Base-by-base conservation (phyloP, 1,139 yeast species). In the Kurtzmaniella quercitrusa region DNA sequence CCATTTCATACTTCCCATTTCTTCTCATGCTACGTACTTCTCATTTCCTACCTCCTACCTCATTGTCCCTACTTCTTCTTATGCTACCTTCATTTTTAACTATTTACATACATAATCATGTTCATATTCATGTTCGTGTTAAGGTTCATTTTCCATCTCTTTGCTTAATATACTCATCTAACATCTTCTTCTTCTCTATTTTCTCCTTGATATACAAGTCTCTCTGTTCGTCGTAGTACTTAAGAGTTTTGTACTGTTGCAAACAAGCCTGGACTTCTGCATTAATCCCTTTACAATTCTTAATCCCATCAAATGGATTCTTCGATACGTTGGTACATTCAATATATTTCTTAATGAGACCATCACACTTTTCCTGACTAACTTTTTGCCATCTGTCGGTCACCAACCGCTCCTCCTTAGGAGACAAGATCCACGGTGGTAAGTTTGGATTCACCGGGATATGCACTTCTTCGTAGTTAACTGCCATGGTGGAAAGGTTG, bases 351-450 rank as follows among this genome's bases (percentile, higher is more conserved):
- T 71, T 72, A 41, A 86, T 89, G 46, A 74, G 68, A 33, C 75
- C 82, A 54, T 84, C 90, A 62, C 97, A 90, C 49, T 69, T 66
- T 41, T 76, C 73, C 66, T 89, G 86, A 0, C 96, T 81, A 59
- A 76, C 77, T 49, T 75, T 80, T 63, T 89, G 85, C 81, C 94
- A 82, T 55, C 89, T 77, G 53, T 81, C 82, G 52, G 89, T 80
- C 31, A 89, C 82, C 52, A 83, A 79, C 63, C 84, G 84, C 59
- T 90, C 97, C 59, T 90, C 97, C 52, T 77, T 77, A 3, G 96
- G 96, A 0, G 94, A 81, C 37, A 90, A 70, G 54, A 88, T 78
- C 97, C 97, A 90, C 12, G 81, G 70, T 1, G 96, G 96, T 38
- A 86, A 63, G 51, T 65, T 66, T 25, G 77, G 77, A 53, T 73